Percentiles rank a stretch among this genome's conserved stretches.
These are phyloP conservation scores for Alloteropsis semialata DNA, from an alignment of 176 grass and related monocot genomes.

Conservation along the genomic window DNA sequence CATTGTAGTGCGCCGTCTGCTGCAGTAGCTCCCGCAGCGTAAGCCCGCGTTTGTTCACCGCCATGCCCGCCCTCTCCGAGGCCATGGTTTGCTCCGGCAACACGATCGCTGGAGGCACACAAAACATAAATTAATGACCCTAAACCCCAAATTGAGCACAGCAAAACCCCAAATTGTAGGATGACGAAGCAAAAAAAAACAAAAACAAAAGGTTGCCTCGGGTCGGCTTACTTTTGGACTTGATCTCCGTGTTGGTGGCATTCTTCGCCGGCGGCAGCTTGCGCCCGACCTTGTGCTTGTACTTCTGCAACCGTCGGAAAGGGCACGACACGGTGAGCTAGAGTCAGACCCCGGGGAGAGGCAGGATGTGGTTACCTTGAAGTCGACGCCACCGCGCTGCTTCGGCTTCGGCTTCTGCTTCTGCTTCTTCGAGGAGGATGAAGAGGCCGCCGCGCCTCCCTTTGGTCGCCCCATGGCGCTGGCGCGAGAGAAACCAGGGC, in stretches of 20 bases:
- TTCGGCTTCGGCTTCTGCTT: conserved; percentile 41
- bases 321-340: not conserved
- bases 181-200: not conserved
- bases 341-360: not conserved
- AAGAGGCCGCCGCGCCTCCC: conserved; percentile 14
- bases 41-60: conserved; percentile 75
- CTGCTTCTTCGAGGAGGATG: conserved; percentile 43
- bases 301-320: conserved; percentile 52
- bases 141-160: too few species aligned
- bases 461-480: conserved; percentile 41
- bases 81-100: conserved; percentile 88
- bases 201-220: not conserved
- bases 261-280: conserved; percentile 87
- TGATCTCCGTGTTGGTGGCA: conserved; percentile 84
- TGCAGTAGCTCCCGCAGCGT: conserved; percentile 72
- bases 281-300: conserved; percentile 81
- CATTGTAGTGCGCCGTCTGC: conserved; percentile 57
- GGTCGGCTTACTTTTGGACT: conserved; percentile 60
- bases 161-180: not conserved
- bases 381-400: conserved; percentile 62
- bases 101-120: conserved; percentile 37
- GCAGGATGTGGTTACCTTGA: conserved; percentile 40
- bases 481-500: not conserved
- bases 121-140: too few species aligned
- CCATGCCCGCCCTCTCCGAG: conserved; percentile 70